These are phyloP conservation scores for Auriscalpium vulgare DNA, from an alignment of 768 basidiomycete species.

Conservation along the genomic window DNA sequence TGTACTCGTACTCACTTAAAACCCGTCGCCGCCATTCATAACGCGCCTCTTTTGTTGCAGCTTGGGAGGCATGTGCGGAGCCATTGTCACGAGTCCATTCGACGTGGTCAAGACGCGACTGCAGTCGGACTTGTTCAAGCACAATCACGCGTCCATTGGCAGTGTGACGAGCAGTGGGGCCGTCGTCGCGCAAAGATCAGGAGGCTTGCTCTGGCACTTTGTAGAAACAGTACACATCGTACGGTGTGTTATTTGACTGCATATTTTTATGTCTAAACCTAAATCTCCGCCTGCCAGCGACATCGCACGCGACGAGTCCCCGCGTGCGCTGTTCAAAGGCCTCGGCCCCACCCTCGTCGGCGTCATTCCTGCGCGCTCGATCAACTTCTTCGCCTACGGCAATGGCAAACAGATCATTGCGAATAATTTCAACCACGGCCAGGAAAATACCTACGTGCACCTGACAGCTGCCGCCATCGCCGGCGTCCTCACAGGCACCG, in stretches of 20 bases:
- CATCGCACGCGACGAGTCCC: conserved; percentile 84
- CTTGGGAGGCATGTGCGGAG: conserved; percentile 95
- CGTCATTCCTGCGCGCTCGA: conserved; percentile 90
- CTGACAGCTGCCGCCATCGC: conserved; percentile 80
- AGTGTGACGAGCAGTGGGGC: conserved; percentile 24
- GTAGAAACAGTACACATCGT: conserved; percentile 91
- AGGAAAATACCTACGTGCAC: conserved; percentile 83
- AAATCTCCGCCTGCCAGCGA: conserved; percentile 39
- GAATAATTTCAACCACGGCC: conserved; percentile 64
- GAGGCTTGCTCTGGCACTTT: conserved; percentile 80
- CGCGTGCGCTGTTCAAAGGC: conserved; percentile 87
- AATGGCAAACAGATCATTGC: conserved; percentile 93
- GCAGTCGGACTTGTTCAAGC: conserved; percentile 79
- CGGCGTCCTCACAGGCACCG: conserved; percentile 79
- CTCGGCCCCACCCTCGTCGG: conserved; percentile 92
- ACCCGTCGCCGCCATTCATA: not conserved
- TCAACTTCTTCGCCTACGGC: conserved; percentile 97
- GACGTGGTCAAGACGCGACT: conserved; percentile 98
- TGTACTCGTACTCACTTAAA: conserved; percentile 20
- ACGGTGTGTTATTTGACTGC: conserved; percentile 40
- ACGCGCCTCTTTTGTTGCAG: conserved; percentile 32
- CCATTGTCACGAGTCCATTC: conserved; percentile 93
- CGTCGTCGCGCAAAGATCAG: conserved; percentile 24
- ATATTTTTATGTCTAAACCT: not conserved
- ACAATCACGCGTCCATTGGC: conserved; percentile 29